Conservation (phyloP, 1,284 basidiomycete species). For the Gymnopus androsaceus region DNA sequence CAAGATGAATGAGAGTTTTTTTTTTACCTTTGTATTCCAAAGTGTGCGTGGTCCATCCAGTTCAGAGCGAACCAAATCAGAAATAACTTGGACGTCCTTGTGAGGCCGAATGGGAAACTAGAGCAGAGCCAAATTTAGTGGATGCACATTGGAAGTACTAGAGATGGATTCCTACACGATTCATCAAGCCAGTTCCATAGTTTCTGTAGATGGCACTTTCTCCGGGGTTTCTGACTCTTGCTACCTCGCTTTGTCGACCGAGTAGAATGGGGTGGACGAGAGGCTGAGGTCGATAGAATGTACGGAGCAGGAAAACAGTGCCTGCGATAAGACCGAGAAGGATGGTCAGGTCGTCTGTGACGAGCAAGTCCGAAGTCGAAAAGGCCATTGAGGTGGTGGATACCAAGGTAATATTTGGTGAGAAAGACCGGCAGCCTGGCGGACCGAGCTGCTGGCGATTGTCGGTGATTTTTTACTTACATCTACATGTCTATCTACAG, state of each 20-base stretch:
- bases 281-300: slow-evolving; percentile 75
- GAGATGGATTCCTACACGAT: slow-evolving; percentile 52
- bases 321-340: slow-evolving; percentile 71
- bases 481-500: no score
- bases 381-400: no score
- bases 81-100: slow-evolving; percentile 67
- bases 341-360: slow-evolving; percentile 76
- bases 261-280: slow-evolving; percentile 82
- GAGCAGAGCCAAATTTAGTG: neutral
- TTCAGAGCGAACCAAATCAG: slow-evolving; percentile 67
- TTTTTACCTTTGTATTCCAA: slow-evolving; percentile 72
- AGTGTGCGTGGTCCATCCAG: slow-evolving; percentile 68
- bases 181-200: slow-evolving; percentile 78
- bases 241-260: slow-evolving; percentile 80
- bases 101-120: slow-evolving; percentile 73
- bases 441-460: no score
- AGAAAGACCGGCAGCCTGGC: no score
- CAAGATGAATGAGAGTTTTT: neutral
- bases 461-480: no score
- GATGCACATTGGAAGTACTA: slow-evolving; percentile 15
- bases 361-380: slow-evolving; percentile 52
- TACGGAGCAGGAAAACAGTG: slow-evolving; percentile 73
- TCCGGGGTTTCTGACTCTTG: slow-evolving; percentile 69
- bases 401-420: no score
- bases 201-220: slow-evolving; percentile 83